Evolutionary conservation across 352 stramenopile genomes (phyloP), one percentile per base, ranked within the genome.

Genomic region (Pythium myriotylum): DNA sequence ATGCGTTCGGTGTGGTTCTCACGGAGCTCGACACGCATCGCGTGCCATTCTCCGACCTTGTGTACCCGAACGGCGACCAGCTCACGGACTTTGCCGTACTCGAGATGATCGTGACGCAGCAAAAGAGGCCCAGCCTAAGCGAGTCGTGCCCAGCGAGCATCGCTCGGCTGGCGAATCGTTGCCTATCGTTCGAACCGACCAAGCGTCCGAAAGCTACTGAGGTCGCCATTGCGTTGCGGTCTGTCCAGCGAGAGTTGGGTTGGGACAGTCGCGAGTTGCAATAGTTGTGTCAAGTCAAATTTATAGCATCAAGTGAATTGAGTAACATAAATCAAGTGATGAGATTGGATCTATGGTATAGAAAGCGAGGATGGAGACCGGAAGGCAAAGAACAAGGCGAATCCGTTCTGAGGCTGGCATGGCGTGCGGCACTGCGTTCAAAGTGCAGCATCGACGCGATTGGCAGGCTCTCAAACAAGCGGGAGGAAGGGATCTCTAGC

Each of bases 1-100:
- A 64, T 54, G 59, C 54, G 49, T 64, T 64, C 16, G 54, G 61
- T 14, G 54, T 56, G 9, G 45, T 67, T 29, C 35, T 67, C 40
- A 51, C 59, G 43, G 50, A 67, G 26, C 16, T 67, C 33, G 61
- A 70, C 52, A 63, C 55, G 41, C 53, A 66, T 16, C 13, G 19
- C 19, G 26, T 68, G 2, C 67, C 67, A 35, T 74, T 66, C 24
- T 48, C 41, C 1, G 53, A 70, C 3, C 10, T 50, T 7, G 19
- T n/a, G 14, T 6, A 55, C 17, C 10, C 41, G 22, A 61, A 32
- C n/a, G 59, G 50, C 3, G 46, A 61, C 4, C 32, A 26, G 45
- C 22, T 60, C 2, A 16, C 59, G 17, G 59, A 67, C 8, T 41
- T 67, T 40, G 40, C 29, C 26, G 9, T 67, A 1, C 26, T 67